Percentiles rank a stretch among this genome's conserved stretches.
Conservation (phyloP, 495 filamentous ascomycete genomes). For the Daldinia bambusicola region DNA sequence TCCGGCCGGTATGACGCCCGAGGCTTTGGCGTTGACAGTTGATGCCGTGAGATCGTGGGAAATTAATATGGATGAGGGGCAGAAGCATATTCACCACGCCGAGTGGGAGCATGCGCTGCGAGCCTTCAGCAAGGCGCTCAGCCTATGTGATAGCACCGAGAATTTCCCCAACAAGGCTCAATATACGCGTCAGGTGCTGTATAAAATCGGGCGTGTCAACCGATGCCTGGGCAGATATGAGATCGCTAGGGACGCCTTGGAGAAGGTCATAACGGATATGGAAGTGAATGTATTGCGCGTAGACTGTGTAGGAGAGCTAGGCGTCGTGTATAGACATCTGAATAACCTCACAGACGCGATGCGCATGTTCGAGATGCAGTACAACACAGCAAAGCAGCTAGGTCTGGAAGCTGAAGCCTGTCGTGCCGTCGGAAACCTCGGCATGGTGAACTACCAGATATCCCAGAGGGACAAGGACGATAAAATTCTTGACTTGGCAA, state of each 20-base stretch:
- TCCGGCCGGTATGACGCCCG: slow-evolving; percentile 15
- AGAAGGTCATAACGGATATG: slow-evolving; percentile 12
- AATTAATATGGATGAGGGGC: slow-evolving; percentile 16
- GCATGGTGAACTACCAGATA: slow-evolving; percentile 50
- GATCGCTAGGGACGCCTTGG: slow-evolving; percentile 23
- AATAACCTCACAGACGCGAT: slow-evolving; percentile 40
- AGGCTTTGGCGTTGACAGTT: slow-evolving; percentile 21
- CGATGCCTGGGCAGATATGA: slow-evolving; percentile 42
- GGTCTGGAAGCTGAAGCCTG: slow-evolving; percentile 34
- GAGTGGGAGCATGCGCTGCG: slow-evolving; percentile 17
- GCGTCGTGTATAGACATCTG: slow-evolving; percentile 47
- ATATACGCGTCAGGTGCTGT: slow-evolving; percentile 16
- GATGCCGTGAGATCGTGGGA: slow-evolving; percentile 30
- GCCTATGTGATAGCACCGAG: slow-evolving; percentile 1
- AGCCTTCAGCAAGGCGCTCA: slow-evolving; percentile 4
- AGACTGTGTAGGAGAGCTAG: slow-evolving; percentile 43
- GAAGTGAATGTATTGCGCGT: slow-evolving; percentile 4
- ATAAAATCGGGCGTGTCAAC: slow-evolving; percentile 37
- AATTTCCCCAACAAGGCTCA: slow-evolving; percentile 7
- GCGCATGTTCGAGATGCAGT: slow-evolving; percentile 39
- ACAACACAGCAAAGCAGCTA: slow-evolving; percentile 38
- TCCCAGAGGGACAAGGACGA: slow-evolving; percentile 21
- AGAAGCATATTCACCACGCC: not conserved
- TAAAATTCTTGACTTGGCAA: slow-evolving; percentile 6
- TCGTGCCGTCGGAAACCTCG: slow-evolving; percentile 51